These are phyloP conservation scores for Saccharomyces hybrid DNA, from an alignment of 1,139 yeast genomes.

Conservation along the genomic window DNA sequence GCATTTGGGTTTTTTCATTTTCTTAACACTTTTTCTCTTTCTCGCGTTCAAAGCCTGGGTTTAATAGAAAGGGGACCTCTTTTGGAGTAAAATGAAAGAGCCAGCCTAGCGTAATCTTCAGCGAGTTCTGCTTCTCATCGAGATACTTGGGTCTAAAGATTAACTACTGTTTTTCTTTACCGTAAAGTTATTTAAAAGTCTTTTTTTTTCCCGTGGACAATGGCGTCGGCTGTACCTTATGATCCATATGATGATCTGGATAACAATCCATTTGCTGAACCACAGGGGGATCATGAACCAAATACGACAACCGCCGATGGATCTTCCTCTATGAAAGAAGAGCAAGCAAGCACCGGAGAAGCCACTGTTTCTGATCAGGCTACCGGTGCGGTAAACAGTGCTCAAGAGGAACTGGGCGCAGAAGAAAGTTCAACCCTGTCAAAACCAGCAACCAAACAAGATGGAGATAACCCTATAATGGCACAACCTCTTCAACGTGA, in stretches of 20 bases:
- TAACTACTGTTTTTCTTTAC: not conserved
- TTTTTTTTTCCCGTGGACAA: not conserved
- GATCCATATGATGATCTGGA: slow-evolving; percentile 38
- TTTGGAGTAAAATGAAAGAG: slow-evolving; percentile 2
- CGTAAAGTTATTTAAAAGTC: not conserved
- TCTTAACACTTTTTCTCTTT: not conserved
- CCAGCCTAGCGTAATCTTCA: not conserved
- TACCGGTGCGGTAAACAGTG: slow-evolving; percentile 30
- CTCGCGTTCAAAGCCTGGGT: not conserved
- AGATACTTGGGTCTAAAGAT: not conserved
- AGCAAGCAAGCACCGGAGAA: slow-evolving; percentile 2
- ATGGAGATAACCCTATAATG: not conserved
- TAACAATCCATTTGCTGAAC: slow-evolving; percentile 25
- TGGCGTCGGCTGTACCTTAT: slow-evolving; percentile 39
- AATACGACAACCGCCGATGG: slow-evolving; percentile 27
- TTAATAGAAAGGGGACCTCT: not conserved
- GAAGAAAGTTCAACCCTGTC: slow-evolving; percentile 37
- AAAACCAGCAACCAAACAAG: slow-evolving; percentile 5
- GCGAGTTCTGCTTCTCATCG: not conserved
- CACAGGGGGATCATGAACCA: slow-evolving; percentile 1
- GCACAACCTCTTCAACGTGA: not conserved
- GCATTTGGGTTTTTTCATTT: not conserved
- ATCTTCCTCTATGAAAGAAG: not conserved
- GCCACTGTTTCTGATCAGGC: not conserved
- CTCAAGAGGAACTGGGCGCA: slow-evolving; percentile 44